These are phyloP conservation scores for Coemansia sp. DNA, from an alignment of 192 early-diverging fungal species.

Conservation along the genomic window DNA sequence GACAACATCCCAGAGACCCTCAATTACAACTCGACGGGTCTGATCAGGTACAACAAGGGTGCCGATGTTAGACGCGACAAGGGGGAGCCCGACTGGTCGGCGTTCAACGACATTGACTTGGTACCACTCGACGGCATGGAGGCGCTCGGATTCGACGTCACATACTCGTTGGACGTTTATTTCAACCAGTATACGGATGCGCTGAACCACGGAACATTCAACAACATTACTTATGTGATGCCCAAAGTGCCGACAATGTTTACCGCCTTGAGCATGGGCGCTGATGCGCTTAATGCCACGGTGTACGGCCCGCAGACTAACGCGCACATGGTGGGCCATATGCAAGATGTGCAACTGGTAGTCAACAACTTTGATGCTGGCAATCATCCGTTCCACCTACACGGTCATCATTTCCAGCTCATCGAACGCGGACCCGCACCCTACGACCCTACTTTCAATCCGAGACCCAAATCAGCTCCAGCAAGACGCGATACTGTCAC, in stretches of 20 bases:
- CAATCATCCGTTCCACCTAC: conserved; percentile 81
- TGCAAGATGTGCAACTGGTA: conserved; percentile 69
- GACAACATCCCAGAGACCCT: conserved; percentile 64
- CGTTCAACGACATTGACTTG: conserved; percentile 62
- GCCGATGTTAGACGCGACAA: conserved; percentile 23
- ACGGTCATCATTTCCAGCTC: conserved; percentile 84
- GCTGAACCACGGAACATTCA: conserved; percentile 82
- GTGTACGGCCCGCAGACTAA: conserved; percentile 70
- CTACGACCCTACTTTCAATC: conserved; percentile 58
- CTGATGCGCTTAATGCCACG: conserved; percentile 49
- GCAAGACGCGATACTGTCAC: conserved; percentile 76
- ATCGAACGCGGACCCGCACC: conserved; percentile 63
- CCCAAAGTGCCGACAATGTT: conserved; percentile 70
- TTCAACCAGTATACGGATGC: conserved; percentile 72
- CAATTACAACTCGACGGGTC: conserved; percentile 62
- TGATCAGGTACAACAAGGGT: conserved; percentile 57
- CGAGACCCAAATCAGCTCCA: conserved; percentile 58
- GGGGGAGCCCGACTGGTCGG: conserved; percentile 39
- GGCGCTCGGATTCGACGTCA: conserved; percentile 54
- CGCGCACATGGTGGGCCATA: conserved; percentile 64
- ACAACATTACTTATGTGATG: conserved; percentile 68
- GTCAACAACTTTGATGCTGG: conserved; percentile 77
- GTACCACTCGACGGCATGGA: conserved; percentile 54
- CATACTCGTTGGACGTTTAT: conserved; percentile 60
- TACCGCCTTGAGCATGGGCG: conserved; percentile 65